Conservation (phyloP, 257 asterid genomes). For the Salvia rosmarinus region DNA sequence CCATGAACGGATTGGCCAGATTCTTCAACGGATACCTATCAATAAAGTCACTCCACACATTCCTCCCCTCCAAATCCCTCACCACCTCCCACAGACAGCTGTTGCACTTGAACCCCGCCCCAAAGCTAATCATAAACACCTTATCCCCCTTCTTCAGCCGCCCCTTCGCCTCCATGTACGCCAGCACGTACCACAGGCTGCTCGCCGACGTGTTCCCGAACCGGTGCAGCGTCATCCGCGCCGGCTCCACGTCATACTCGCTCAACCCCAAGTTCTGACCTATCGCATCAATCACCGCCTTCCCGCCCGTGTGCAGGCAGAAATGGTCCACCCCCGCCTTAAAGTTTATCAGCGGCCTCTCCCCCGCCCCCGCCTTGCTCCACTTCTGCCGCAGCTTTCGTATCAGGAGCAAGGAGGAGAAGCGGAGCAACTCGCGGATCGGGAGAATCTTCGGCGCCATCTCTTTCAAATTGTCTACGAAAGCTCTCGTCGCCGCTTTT, state of each 20-base stretch:
- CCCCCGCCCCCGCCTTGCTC: constrained; percentile 33
- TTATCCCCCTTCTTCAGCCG: constrained; percentile 75
- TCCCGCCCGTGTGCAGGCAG: constrained; percentile 93
- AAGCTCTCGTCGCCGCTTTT: constrained; percentile 76
- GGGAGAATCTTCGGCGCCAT: constrained; percentile 77
- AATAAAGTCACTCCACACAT: constrained; percentile 70
- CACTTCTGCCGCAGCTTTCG: constrained; percentile 36
- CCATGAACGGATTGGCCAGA: constrained; percentile 71
- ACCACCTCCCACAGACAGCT: constrained; percentile 90
- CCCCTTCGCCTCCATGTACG: constrained; percentile 82
- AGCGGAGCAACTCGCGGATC: constrained; percentile 57
- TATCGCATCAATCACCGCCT: constrained; percentile 85
- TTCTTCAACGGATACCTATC: constrained; percentile 59
- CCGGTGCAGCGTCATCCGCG: constrained; percentile 92
- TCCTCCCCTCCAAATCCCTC: constrained; percentile 60
- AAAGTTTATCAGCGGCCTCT: constrained; percentile 59
- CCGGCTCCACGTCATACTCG: constrained; percentile 86
- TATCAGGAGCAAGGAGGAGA: constrained; percentile 26
- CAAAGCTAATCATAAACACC: constrained; percentile 84
- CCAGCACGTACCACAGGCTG: constrained; percentile 89
- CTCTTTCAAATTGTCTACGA: constrained; percentile 70
- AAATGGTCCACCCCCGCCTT: constrained; percentile 81
- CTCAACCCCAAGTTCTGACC: constrained; percentile 51
- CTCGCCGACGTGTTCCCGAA: constrained; percentile 95
- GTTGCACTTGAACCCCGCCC: constrained; percentile 96